Conservation (phyloP, 75 land plant genomes). For the Selaginella moellendorffii region DNA sequence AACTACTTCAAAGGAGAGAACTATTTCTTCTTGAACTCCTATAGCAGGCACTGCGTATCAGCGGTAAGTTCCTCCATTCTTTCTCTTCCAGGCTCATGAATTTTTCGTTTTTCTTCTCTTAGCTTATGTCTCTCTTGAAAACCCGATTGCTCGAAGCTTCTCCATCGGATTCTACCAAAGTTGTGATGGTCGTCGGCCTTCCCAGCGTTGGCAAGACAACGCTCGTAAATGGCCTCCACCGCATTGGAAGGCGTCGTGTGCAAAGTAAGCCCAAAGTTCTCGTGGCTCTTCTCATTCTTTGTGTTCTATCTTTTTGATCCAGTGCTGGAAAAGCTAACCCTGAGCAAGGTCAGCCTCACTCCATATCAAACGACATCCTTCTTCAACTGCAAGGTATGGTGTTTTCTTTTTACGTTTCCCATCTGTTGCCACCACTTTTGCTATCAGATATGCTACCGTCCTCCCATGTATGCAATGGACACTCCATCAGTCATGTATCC, state of each 20-base stretch:
- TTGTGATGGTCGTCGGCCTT: neutral
- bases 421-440: no score
- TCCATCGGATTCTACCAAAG: neutral
- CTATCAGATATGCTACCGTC: neutral
- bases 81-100: neutral
- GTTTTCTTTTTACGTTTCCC: neutral
- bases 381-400: neutral
- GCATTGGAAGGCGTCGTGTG: neutral
- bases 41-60: neutral
- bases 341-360: neutral
- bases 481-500: neutral
- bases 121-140: neutral
- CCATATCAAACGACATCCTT: neutral
- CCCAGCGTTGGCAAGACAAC: neutral
- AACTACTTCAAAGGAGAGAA: neutral
- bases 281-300: no score
- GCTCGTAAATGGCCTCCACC: neutral
- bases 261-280: no score
- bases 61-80: neutral
- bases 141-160: neutral
- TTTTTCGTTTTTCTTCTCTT: neutral
- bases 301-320: neutral
- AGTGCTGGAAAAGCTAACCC: neutral
- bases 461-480: neutral
- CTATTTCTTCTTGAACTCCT: neutral